phyloP scores from a whole-genome alignment of 192 early-diverging fungal genomes.

The Umbelopsis isabellina region DNA sequence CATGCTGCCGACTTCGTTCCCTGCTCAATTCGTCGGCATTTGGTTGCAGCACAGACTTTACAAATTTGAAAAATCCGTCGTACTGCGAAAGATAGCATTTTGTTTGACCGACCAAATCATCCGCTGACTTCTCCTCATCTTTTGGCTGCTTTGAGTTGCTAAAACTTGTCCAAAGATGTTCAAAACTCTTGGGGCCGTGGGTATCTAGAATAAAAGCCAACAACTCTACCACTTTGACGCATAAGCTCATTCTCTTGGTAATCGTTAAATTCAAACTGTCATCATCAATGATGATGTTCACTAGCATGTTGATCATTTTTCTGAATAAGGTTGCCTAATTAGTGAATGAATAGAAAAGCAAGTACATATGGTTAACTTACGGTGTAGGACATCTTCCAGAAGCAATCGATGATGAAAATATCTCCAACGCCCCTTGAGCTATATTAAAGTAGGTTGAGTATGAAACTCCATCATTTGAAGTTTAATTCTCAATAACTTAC shows the following conservation, averaged over 20 bases:
- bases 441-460: not conserved
- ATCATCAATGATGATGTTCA: not conserved
- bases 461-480: too few species aligned
- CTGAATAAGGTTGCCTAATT: not conserved
- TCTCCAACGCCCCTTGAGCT: constrained; percentile 3
- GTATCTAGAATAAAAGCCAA: not conserved
- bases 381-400: constrained; percentile 2
- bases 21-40: not conserved
- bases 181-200: not conserved
- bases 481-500: not conserved
- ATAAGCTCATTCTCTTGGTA: not conserved
- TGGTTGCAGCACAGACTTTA: not conserved
- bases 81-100: not conserved
- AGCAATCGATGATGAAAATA: not conserved
- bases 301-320: not conserved
- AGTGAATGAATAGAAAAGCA: not conserved
- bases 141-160: not conserved
- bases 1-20: constrained; percentile 1
- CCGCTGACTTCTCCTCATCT: not conserved
- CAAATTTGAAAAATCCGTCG: not conserved
- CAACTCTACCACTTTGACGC: not conserved
- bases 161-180: not conserved
- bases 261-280: not conserved
- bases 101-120: not conserved
- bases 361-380: not conserved